Base-by-base conservation (phyloP, 768 basidiomycete genomes). In the Cystofilobasidium ferigula region DNA sequence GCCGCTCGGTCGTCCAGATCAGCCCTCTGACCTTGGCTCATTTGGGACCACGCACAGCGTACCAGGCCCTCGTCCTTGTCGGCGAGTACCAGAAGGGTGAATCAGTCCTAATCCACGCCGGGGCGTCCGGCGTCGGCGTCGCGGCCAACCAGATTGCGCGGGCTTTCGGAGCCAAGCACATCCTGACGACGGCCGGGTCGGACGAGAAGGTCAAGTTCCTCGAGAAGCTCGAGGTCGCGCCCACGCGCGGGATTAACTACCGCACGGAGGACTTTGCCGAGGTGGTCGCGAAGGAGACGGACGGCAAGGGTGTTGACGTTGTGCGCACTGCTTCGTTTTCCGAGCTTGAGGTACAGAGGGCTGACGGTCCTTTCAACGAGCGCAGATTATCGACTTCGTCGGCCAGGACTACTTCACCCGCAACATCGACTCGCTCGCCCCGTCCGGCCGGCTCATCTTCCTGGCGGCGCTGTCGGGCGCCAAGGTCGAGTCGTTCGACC, bases 131-230 rank as follows among this genome's bases (percentile, higher is more conserved):
- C 28, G 90, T 95, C 5, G 91, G 91, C 1, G 74, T 93, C 20
- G 86, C 91, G 3, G 88, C 89, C 18, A 88, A 87, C 57, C 93
- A 97, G 76, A 77, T 95, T 24, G 89, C 91, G 24, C 83, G 88
- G 30, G 72, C 81, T 53, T 82, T 81, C 68, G 83, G 83, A 65
- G 87, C 87, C 61, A 79, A 77, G 58, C 80, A 84, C 14, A 85
- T 94, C 13, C 88, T 84, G 61, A 86, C 88, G 12, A 95, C 93
- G 3, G 88, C 90, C 18, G 93, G 92, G 5, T 48, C 84, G 6
- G 78, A 82, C 73, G 86, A 87, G 42, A 95, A 95, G 76, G 81
- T 91, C 56, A 81, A 86, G 62, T 89, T 92, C 40, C 78, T 86
- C 28, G 84, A 28, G 82, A 80, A 70, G 85, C 86, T 62, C 81